Evolutionary conservation across 139 green algal species (phyloP), one percentile per base, ranked within the genome.

Genomic region (Zygnema cylindricum): DNA sequence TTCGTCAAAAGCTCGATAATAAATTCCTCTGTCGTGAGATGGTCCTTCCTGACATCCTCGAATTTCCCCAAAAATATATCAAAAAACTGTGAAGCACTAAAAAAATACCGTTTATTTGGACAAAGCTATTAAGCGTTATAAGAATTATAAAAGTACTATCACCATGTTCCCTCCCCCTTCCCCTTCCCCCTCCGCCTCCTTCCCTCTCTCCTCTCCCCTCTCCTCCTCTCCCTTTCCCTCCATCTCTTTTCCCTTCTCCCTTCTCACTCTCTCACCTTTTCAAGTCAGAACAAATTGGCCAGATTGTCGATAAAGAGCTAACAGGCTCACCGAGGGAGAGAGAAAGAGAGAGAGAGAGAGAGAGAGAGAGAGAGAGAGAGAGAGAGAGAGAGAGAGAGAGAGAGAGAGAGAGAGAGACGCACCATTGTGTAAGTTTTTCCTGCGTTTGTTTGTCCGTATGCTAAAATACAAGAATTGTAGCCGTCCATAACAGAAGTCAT

Each of bases 1-100:
- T 84, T 94, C 92, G 23, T 91, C 84, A 32, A 95, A 87, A 36
- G 93, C 92, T 0, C 93, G 89, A 71, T 84, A 88, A 49, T 71
- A 94, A 36, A 95, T 54, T 25, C 93, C 94, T 0, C 92, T 75
- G 43, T 92, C 57, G 36, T 85, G 43, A 36, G 43, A 33, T 0
- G 84, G 7, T 35, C 88, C 88, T 84, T 92, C 86, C 86, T 91
- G 86, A 63, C 41, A 63, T 63, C n/a, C n/a, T n/a, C n/a, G n/a
- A n/a, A n/a, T n/a, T n/a, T n/a, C n/a, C n/a, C 30, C 57, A n/a
- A 30, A 30, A 30, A 30, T 30, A 30, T n/a, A n/a, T 30, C 57
- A 30, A 30, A 73, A 73, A 73, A 73, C 57, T 30, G 30, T n/a
- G 57, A 30, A 30, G 57, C 57, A 30, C 57, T 30, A 30, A 30